These are phyloP conservation scores for Chaetomium fimeti DNA, from an alignment of 495 filamentous ascomycete species.

Conservation along the genomic window DNA sequence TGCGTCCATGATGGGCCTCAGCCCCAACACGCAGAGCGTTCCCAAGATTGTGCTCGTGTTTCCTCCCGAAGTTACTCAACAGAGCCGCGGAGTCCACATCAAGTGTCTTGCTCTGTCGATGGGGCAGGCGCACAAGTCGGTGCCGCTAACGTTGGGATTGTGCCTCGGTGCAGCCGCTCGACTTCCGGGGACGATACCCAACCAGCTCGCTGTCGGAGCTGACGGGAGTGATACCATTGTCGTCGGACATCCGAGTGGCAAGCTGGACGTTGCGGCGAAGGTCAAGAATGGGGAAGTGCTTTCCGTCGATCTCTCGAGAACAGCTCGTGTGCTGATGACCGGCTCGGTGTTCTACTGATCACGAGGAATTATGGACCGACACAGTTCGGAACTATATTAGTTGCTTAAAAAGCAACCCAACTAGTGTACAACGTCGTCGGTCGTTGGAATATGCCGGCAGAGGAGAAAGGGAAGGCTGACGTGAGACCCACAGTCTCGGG, in stretches of 20 bases:
- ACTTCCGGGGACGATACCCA: constrained; percentile 49
- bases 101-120: constrained; percentile 49
- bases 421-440: neutral
- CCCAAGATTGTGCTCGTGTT: constrained; percentile 68
- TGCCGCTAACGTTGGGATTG: constrained; percentile 60
- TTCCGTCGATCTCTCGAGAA: constrained; percentile 53
- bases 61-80: constrained; percentile 25
- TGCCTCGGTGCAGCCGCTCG: constrained; percentile 59
- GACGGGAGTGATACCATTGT: constrained; percentile 42
- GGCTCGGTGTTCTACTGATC: constrained; percentile 54
- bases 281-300: constrained; percentile 43
- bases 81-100: constrained; percentile 41
- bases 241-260: constrained; percentile 63
- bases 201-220: constrained; percentile 34
- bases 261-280: constrained; percentile 54
- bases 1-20: constrained; percentile 63
- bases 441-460: constrained; percentile 5
- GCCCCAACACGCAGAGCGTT: constrained; percentile 55
- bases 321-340: constrained; percentile 56
- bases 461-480: constrained; percentile 12
- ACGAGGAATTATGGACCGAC: neutral
- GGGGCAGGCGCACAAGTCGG: constrained; percentile 63
- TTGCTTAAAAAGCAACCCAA: neutral
- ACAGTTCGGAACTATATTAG: neutral
- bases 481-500: constrained; percentile 11